Percentiles rank a stretch among this genome's conserved stretches.
Conservation (phyloP, 768 basidiomycete species). For the Pisolithus microcarpus region DNA sequence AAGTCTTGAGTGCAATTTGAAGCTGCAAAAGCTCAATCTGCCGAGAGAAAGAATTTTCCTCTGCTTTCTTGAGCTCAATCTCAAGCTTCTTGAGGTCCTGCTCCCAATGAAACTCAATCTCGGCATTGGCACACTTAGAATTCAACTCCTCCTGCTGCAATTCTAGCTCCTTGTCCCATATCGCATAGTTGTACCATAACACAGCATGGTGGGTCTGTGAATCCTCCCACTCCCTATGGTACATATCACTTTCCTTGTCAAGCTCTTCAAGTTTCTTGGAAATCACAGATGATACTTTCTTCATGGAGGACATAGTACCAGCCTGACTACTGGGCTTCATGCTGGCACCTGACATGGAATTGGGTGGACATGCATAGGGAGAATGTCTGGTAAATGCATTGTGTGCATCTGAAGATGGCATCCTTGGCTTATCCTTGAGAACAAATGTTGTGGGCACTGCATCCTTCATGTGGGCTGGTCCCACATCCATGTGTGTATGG, state of each 20-base stretch:
- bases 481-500: background rate
- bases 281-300: background rate
- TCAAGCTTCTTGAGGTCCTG: constrained; percentile 4
- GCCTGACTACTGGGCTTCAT: background rate
- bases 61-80: constrained; percentile 1
- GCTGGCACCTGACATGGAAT: background rate
- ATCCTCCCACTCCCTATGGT: background rate
- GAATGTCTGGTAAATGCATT: background rate
- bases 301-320: background rate
- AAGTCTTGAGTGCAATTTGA: background rate
- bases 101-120: background rate
- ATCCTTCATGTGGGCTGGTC: background rate
- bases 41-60: background rate
- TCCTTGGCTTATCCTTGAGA: background rate
- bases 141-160: constrained; percentile 2
- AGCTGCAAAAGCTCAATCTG: background rate
- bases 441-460: background rate
- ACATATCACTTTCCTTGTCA: constrained; percentile 1
- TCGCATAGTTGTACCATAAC: background rate
- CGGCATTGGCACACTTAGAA: background rate
- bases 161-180: constrained; percentile 4
- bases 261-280: constrained; percentile 1
- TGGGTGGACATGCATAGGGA: background rate
- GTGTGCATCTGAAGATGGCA: background rate
- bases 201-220: background rate